Base-by-base conservation (phyloP, 805 yeast genomes). In the Candida dendrica region DNA sequence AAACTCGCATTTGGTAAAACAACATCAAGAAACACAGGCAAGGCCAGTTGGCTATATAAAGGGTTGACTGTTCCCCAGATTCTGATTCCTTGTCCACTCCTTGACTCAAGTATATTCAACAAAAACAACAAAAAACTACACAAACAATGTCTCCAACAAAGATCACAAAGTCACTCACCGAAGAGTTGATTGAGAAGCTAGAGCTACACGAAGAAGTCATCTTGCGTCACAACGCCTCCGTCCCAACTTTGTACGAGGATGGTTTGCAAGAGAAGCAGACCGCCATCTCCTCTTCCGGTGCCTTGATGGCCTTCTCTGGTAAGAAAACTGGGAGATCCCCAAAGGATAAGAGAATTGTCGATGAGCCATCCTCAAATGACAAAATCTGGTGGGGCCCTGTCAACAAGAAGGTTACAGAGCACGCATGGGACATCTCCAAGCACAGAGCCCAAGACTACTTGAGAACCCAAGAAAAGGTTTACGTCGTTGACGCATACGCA, bases 331-430 rank as follows among this genome's bases (percentile, higher is more conserved):
- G 98, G 59, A 84, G 98, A 69, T 91, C 97, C 30, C 98, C 98
- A 63, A 86, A 85, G 72, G 98, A 91, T 71, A 91, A 91, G 68
- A 85, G 98, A 71, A 87, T 91, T 64, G 97, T 91, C 48, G 97
- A 90, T 58, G 98, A 93, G 72, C 84, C 78, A 55, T 75, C 93
- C 40, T 88, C 96, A 33, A 68, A 75, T 46, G 75, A 86, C 45
- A 72, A 90, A 59, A 79, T 91, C 55, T 91, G 98, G 98, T 91
- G 98, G 98, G 98, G 98, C 20, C 98, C 98, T 2, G 98, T 91
- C 53, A 91, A 91, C 73, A 88, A 85, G 69, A 86, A 91, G 69
- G 90, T 91, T 55, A 84, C 87, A 46, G 95, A 88, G 68, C 81
- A 82, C 63, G 89, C 96, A 18, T 91, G 98, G 98, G 78, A 79